Conservation (phyloP, 2,329 filamentous ascomycete genomes). For the Fusarium tjaetaba region DNA sequence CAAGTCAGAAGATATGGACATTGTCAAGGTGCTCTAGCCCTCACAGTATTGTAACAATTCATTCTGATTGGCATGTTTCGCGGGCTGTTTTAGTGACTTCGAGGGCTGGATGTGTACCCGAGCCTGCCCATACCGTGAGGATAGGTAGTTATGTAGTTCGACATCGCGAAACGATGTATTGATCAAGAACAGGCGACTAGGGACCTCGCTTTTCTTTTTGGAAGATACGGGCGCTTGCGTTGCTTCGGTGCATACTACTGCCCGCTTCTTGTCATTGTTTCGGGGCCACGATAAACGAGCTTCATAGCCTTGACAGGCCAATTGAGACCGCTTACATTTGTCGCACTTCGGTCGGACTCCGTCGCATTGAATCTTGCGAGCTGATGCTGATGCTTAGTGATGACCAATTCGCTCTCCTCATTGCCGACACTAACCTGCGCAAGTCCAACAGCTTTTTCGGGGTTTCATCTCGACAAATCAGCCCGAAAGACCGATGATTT, state of each 20-base stretch:
- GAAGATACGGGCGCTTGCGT: not conserved
- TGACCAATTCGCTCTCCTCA: not conserved
- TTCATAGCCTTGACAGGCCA: conserved; percentile 26
- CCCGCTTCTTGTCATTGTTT: conserved; percentile 16
- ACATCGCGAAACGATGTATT: conserved; percentile 31
- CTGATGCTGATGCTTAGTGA: conserved; percentile 9
- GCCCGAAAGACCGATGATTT: not conserved
- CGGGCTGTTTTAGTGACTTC: not conserved
- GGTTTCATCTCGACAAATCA: not conserved
- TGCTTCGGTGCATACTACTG: not conserved
- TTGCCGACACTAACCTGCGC: conserved; percentile 15
- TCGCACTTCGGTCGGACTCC: conserved; percentile 11
- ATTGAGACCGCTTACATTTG: conserved; percentile 6
- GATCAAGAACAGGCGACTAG: conserved; percentile 7
- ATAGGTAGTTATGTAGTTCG: not conserved
- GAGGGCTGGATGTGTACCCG: not conserved
- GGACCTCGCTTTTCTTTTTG: not conserved
- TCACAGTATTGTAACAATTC: conserved; percentile 29
- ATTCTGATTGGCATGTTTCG: not conserved
- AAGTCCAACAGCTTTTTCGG: conserved; percentile 35
- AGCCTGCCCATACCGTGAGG: not conserved
- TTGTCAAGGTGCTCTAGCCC: not conserved
- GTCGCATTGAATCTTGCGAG: conserved; percentile 38
- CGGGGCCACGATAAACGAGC: conserved; percentile 35
- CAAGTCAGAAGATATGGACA: not conserved